Evolutionary conservation across 2,329 filamentous ascomycete species (phyloP).

Genomic region (Phyllosticta ampelicida): DNA sequence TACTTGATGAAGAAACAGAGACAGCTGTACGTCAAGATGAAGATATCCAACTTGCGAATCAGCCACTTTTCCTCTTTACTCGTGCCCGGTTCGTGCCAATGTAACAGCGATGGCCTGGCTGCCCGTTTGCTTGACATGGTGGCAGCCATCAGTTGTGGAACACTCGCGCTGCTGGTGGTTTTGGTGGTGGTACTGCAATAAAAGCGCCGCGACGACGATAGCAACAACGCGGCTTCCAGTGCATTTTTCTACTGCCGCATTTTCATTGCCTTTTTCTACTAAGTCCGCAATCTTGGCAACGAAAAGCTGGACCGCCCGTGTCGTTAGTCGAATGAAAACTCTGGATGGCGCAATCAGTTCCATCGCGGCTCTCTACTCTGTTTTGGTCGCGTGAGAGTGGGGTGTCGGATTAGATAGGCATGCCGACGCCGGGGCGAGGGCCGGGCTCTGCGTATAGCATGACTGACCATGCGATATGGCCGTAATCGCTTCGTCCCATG

Average conservation of each 20-base stretch:
- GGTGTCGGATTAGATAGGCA: neutral
- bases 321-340: neutral
- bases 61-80: slow-evolving; percentile 13
- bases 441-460: neutral
- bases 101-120: slow-evolving; percentile 1
- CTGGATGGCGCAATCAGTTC: slow-evolving; percentile 7
- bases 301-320: neutral
- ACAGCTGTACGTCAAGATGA: slow-evolving; percentile 13
- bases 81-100: slow-evolving; percentile 12
- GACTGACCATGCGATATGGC: neutral
- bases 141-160: neutral
- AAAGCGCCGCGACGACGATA: neutral
- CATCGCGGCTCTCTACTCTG: neutral
- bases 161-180: neutral
- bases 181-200: neutral
- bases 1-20: slow-evolving; percentile 17
- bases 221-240: neutral
- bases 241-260: neutral
- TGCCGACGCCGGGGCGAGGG: slow-evolving; percentile 2
- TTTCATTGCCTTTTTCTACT: too few species aligned
- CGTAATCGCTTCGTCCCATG: neutral
- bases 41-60: slow-evolving; percentile 15
- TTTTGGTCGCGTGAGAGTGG: slow-evolving; percentile 2
- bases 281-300: neutral
- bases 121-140: neutral